Conservation (phyloP, 2,329 filamentous ascomycete species). For the Colletotrichum incanum region DNA sequence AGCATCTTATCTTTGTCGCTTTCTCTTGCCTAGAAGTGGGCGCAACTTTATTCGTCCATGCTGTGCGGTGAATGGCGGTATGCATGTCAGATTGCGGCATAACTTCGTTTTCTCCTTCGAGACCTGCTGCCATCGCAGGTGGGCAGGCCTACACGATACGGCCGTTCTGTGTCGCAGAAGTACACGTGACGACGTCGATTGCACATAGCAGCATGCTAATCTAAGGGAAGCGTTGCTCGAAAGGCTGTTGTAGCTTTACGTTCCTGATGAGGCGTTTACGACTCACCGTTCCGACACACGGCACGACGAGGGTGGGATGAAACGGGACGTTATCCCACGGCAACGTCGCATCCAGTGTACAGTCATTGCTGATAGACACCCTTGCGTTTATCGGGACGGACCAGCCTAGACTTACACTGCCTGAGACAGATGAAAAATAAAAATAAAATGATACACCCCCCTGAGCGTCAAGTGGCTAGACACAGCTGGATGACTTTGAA, state of each 20-base stretch:
- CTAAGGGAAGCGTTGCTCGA: neutral
- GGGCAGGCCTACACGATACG: slow-evolving; percentile 14
- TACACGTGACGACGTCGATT: neutral
- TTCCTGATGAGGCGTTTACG: neutral
- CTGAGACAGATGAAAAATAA: slow-evolving; percentile 15
- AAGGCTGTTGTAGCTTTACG: neutral
- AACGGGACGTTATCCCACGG: slow-evolving; percentile 32
- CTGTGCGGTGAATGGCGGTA: neutral
- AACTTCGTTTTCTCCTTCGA: slow-evolving; percentile 8
- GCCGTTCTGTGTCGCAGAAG: neutral
- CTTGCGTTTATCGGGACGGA: slow-evolving; percentile 34
- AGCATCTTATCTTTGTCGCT: slow-evolving; percentile 31
- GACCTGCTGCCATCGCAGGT: neutral
- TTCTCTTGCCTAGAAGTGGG: neutral
- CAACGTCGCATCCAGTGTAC: slow-evolving; percentile 15
- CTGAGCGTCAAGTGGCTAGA: neutral
- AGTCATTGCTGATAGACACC: slow-evolving; percentile 25
- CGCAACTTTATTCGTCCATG: neutral
- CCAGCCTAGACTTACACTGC: slow-evolving; percentile 18
- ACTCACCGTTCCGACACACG: slow-evolving; percentile 1
- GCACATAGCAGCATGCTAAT: neutral
- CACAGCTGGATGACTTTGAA: slow-evolving; percentile 1
- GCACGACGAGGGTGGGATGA: slow-evolving; percentile 16
- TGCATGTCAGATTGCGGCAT: slow-evolving; percentile 36
- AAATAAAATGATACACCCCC: slow-evolving; percentile 8